Percentiles rank a stretch among this genome's conserved stretches.
Evolutionary conservation across 2,329 filamentous ascomycete species (phyloP).

Genomic region (Ascocoryne sarcoides): DNA sequence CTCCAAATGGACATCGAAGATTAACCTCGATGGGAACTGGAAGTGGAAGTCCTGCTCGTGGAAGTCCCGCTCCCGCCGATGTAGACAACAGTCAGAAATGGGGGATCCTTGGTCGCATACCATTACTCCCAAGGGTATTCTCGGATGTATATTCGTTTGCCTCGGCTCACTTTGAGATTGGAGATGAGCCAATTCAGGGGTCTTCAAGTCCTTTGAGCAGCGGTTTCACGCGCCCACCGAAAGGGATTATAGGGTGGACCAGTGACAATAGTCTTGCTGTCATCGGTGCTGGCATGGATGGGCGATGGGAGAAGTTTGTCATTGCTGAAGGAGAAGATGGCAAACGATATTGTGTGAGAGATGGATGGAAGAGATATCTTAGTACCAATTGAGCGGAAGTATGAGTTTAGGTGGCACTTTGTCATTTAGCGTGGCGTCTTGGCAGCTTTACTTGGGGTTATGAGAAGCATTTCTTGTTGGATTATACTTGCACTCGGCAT

Average conservation of each 20-base stretch:
- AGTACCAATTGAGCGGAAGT: constrained; percentile 29
- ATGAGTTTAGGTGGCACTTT: constrained; percentile 2
- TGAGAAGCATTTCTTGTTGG: neutral
- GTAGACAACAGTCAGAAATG: constrained; percentile 62
- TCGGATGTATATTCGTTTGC: constrained; percentile 85
- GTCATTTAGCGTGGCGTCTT: constrained; percentile 20
- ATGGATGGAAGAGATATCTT: constrained; percentile 78
- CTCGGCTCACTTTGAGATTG: constrained; percentile 72
- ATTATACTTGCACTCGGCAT: too few relatives aligned
- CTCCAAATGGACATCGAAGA: constrained; percentile 27
- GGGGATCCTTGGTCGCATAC: constrained; percentile 76
- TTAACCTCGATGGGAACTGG: constrained; percentile 22
- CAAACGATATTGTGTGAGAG: constrained; percentile 54
- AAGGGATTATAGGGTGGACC: constrained; percentile 81
- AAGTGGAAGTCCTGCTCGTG: constrained; percentile 2
- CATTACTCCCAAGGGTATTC: constrained; percentile 77
- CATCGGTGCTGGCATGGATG: constrained; percentile 69
- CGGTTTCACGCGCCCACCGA: constrained; percentile 48
- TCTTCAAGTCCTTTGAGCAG: constrained; percentile 37
- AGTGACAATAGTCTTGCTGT: constrained; percentile 66
- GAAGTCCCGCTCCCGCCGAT: constrained; percentile 28
- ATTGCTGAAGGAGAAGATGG: constrained; percentile 62
- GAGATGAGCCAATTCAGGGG: constrained; percentile 66
- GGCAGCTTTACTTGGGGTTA: neutral
- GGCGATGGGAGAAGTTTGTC: constrained; percentile 80